Evolutionary conservation across 1,284 basidiomycete genomes (phyloP).

Genomic region (Puccinia hordei): DNA sequence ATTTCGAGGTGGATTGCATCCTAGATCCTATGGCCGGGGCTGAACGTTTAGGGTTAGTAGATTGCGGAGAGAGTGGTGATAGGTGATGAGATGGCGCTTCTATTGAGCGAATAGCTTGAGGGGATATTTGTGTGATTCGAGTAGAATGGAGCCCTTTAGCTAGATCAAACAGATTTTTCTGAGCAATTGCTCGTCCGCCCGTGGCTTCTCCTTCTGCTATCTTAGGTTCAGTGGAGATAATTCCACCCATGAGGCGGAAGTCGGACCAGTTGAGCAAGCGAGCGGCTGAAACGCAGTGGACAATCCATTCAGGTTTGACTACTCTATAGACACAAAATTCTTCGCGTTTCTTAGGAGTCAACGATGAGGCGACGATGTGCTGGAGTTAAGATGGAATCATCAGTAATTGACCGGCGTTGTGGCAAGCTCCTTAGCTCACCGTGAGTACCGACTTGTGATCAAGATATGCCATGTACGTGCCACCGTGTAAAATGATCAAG

Average conservation of each 20-base stretch:
- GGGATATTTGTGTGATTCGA: not conserved
- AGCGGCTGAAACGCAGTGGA: constrained; percentile 71
- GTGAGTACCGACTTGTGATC: constrained; percentile 75
- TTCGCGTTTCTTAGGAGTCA: constrained; percentile 82
- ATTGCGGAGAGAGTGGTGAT: constrained; percentile 10
- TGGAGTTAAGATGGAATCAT: constrained; percentile 61
- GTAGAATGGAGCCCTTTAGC: not conserved
- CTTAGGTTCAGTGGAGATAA: not conserved
- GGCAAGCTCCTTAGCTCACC: constrained; percentile 57
- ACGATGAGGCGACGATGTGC: constrained; percentile 82
- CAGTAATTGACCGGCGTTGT: constrained; percentile 60
- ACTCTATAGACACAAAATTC: constrained; percentile 89
- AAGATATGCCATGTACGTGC: constrained; percentile 78
- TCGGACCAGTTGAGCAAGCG: constrained; percentile 75
- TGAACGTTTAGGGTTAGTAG: not conserved
- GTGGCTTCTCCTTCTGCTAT: constrained; percentile 41
- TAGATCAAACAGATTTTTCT: constrained; percentile 23
- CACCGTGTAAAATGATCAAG: constrained; percentile 80
- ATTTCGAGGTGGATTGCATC: constrained; percentile 8
- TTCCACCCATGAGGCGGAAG: constrained; percentile 60
- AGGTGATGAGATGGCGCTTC: not conserved
- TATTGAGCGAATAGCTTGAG: not conserved
- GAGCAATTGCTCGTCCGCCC: constrained; percentile 30
- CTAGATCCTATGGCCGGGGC: not conserved
- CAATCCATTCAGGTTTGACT: constrained; percentile 81